These are phyloP conservation scores for Cucurbita maxima DNA, from an alignment of 306 rosid species.

Conservation along the genomic window DNA sequence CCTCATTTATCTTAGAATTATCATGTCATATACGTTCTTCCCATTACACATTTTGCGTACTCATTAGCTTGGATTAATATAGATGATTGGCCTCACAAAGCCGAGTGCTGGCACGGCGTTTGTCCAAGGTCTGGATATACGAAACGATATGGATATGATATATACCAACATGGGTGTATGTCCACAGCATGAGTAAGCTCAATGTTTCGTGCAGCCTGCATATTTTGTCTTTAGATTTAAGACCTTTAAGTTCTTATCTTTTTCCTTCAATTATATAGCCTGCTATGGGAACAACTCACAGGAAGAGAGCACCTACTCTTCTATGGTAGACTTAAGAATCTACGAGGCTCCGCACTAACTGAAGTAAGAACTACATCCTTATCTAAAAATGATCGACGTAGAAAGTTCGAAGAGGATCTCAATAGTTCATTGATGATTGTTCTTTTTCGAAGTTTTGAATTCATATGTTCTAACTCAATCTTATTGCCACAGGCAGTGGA, in stretches of 20 bases:
- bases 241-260: neutral
- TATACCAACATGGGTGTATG: slow-evolving; percentile 93
- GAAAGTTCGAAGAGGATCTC: neutral
- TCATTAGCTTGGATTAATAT: no score
- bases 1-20: neutral
- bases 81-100: slow-evolving; percentile 91
- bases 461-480: neutral
- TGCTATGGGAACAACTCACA: slow-evolving; percentile 75
- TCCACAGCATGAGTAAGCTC: slow-evolving; percentile 81
- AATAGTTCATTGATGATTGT: neutral
- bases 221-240: neutral
- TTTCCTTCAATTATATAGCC: slow-evolving; percentile 24
- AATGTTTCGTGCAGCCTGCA: neutral
- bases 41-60: neutral
- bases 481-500: slow-evolving; percentile 65
- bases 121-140: slow-evolving; percentile 70
- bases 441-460: neutral
- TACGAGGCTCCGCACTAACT: slow-evolving; percentile 52
- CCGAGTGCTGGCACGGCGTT: slow-evolving; percentile 70
- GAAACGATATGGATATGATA: slow-evolving; percentile 51
- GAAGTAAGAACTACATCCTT: slow-evolving; percentile 30
- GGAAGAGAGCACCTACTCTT: slow-evolving; percentile 89
- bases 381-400: neutral
- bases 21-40: neutral
- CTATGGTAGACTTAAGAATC: slow-evolving; percentile 87